These are phyloP conservation scores for Fabrea salina DNA, from an alignment of 169 alveolate species.

Conservation along the genomic window DNA sequence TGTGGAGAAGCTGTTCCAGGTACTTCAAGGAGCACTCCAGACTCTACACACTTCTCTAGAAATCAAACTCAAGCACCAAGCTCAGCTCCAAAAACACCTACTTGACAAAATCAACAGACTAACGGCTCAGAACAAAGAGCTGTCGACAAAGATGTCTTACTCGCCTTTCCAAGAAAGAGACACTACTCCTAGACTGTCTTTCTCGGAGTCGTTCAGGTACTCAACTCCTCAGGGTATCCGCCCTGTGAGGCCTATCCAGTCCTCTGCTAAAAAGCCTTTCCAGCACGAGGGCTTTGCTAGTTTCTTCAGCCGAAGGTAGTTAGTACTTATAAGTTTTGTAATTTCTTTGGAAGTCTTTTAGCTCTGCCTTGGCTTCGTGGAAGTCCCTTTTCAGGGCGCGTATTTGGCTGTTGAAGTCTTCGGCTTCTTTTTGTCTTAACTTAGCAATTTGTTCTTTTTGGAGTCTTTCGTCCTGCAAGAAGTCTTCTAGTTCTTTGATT, in stretches of 20 bases:
- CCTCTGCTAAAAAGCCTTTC: not conserved
- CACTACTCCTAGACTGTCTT: not conserved
- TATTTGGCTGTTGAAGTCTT: not conserved
- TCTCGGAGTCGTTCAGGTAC: not conserved
- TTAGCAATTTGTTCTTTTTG: not conserved
- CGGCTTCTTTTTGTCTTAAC: not conserved
- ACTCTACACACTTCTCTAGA: not conserved
- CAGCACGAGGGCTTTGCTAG: conserved; percentile 7
- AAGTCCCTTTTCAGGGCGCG: not conserved
- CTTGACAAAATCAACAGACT: not conserved
- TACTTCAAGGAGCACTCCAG: not conserved
- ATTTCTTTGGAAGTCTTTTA: too few species aligned
- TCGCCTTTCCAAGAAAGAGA: conserved; percentile 3
- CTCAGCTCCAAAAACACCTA: not conserved
- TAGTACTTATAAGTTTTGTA: too few species aligned
- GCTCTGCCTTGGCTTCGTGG: too few species aligned
- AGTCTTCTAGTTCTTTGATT: not conserved
- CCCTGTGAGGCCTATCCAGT: not conserved
- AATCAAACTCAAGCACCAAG: not conserved
- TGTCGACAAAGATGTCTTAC: not conserved
- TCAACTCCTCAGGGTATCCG: conserved; percentile 10
- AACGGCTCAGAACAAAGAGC: not conserved
- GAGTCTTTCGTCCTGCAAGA: not conserved
- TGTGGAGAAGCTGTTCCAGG: not conserved
- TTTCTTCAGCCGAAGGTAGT: too few species aligned